Percentiles rank a stretch among this genome's conserved stretches.
These are phyloP conservation scores for Auricularia heimuer DNA, from an alignment of 768 basidiomycete species.

Conservation along the genomic window DNA sequence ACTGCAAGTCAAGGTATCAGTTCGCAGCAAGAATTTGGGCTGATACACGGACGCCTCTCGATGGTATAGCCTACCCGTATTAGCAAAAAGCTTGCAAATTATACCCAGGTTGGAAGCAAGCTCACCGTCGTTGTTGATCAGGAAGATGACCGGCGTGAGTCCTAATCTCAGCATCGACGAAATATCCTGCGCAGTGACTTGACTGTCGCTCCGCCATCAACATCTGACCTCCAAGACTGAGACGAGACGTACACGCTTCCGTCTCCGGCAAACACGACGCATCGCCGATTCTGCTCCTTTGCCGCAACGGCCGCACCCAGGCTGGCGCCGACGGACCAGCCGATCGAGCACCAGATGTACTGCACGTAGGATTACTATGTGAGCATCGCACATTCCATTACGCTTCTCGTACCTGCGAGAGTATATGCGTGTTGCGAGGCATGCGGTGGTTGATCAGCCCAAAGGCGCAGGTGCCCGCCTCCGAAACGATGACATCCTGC, in stretches of 20 bases:
- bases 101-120: no score
- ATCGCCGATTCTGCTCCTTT: constrained; percentile 49
- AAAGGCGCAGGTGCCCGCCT: neutral
- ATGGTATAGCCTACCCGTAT: no score
- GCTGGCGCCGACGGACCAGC: constrained; percentile 71
- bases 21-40: no score
- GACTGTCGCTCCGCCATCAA: no score
- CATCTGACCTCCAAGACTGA: neutral
- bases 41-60: no score
- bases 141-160: no score
- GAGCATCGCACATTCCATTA: neutral
- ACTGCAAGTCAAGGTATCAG: no score
- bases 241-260: constrained; percentile 48
- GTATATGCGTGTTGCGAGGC: neutral
- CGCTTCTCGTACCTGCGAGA: neutral
- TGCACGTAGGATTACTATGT: neutral
- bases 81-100: no score
- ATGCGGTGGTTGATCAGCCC: neutral
- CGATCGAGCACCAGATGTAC: constrained; percentile 52
- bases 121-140: no score
- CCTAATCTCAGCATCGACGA: no score
- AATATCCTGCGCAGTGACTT: no score
- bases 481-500: neutral
- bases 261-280: constrained; percentile 80
- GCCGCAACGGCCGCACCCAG: constrained; percentile 79